Conservation (phyloP, 2,329 filamentous ascomycete genomes). For the Calycina marina region DNA sequence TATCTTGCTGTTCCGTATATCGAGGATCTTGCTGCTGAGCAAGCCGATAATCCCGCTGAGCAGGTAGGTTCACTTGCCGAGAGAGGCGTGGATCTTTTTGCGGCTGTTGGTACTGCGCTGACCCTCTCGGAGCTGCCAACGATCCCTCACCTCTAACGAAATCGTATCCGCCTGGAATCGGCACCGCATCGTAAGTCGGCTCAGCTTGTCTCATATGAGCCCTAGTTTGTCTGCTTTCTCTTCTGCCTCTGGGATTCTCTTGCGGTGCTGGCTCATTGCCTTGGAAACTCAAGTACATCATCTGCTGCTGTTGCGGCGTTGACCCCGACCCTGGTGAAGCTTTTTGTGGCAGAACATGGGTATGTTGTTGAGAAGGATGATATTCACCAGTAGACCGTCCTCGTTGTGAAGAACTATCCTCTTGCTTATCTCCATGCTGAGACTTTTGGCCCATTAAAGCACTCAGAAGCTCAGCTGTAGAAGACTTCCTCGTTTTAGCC, state of each 20-base stretch:
- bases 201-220: too few relatives aligned
- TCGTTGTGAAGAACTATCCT: slow-evolving; percentile 13
- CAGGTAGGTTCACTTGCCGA: slow-evolving; percentile 5
- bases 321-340: too few relatives aligned
- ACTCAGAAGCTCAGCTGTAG: slow-evolving; percentile 14
- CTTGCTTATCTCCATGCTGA: slow-evolving; percentile 11
- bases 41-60: slow-evolving; percentile 1
- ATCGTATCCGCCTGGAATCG: slow-evolving; percentile 20
- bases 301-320: too few relatives aligned
- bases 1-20: slow-evolving; percentile 1
- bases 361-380: too few relatives aligned
- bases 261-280: too few relatives aligned
- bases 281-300: background rate
- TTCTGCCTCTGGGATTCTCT: too few relatives aligned
- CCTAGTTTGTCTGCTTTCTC: too few relatives aligned
- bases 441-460: slow-evolving; percentile 14
- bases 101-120: too few relatives aligned
- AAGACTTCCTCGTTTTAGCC: slow-evolving; percentile 13
- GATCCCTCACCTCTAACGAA: slow-evolving; percentile 19
- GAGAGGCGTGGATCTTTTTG: slow-evolving; percentile 17
- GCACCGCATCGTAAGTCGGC: slow-evolving; percentile 18
- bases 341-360: too few relatives aligned
- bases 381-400: slow-evolving; percentile 7
- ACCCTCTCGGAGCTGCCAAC: slow-evolving; percentile 9
- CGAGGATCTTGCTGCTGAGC: slow-evolving; percentile 1